phyloP scores from a whole-genome alignment of 192 early-diverging fungal genomes.

The Rhizophagus prolifer region DNA sequence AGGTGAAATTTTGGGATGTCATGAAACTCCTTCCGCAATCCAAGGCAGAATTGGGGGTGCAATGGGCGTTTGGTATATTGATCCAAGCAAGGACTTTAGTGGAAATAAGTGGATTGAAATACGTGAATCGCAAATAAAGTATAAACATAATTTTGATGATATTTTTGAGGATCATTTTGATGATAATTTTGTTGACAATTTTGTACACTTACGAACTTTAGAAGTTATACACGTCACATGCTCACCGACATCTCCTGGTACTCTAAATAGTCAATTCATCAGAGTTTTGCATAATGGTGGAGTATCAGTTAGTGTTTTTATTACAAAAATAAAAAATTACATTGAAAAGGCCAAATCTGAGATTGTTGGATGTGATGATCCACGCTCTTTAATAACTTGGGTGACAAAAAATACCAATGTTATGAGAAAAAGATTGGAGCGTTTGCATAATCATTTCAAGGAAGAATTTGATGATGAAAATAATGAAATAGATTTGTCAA shows the following conservation, averaged over 20 bases:
- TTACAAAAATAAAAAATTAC: constrained; percentile 32
- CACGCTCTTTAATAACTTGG: constrained; percentile 29
- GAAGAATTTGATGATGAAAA: neutral
- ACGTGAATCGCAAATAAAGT: constrained; percentile 36
- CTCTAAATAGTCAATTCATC: constrained; percentile 38
- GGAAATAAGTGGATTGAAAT: constrained; percentile 32
- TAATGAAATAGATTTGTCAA: neutral
- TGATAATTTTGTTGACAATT: constrained; percentile 6
- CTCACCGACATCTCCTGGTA: constrained; percentile 24
- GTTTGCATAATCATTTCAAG: neutral
- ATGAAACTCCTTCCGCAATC: constrained; percentile 35
- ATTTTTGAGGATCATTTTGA: too few relatives aligned
- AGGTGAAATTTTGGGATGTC: constrained; percentile 13
- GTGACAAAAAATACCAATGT: constrained; percentile 15
- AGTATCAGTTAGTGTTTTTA: constrained; percentile 25
- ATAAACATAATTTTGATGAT: constrained; percentile 23
- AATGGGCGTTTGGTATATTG: constrained; percentile 38
- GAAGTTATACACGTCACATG: constrained; percentile 31
- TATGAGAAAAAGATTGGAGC: constrained; percentile 27
- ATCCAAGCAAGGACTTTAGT: constrained; percentile 21
- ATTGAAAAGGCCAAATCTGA: constrained; percentile 15
- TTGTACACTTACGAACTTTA: constrained; percentile 33
- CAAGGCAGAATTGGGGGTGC: constrained; percentile 42
- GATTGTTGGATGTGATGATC: constrained; percentile 26
- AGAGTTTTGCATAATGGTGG: constrained; percentile 32